A percentile compares a stretch with the other conserved stretches of the same genome.
phyloP scores from a whole-genome alignment of 2,329 filamentous ascomycete genomes.

The Alternaria consortialis region DNA sequence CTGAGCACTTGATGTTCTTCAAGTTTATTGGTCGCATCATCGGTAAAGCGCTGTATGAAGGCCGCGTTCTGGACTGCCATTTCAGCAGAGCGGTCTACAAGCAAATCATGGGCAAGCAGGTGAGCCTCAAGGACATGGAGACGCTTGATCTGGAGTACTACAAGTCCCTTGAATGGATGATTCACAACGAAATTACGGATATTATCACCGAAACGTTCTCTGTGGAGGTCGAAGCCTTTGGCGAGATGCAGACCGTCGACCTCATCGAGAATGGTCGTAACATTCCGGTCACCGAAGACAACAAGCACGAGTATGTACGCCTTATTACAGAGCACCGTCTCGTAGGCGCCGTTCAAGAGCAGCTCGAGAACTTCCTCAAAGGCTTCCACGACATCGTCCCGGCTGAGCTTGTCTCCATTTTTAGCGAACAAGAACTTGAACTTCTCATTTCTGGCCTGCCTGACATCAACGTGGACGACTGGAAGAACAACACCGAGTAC shows the following conservation, averaged over 20 bases:
- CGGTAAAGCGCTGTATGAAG: constrained; percentile 96
- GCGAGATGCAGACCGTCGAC: constrained; percentile 86
- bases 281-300: constrained; percentile 93
- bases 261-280: constrained; percentile 88
- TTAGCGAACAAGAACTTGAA: constrained; percentile 98
- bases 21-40: constrained; percentile 99
- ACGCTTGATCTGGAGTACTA: constrained; percentile 98
- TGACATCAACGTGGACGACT: constrained; percentile 97
- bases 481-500: constrained; percentile 99
- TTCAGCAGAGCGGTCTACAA: constrained; percentile 99
- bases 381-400: constrained; percentile 99
- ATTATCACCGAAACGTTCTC: constrained; percentile 97
- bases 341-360: constrained; percentile 88
- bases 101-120: constrained; percentile 90
- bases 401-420: constrained; percentile 91
- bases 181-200: constrained; percentile 97
- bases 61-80: constrained; percentile 94
- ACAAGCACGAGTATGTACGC: constrained; percentile 97
- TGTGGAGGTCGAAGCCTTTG: constrained; percentile 92
- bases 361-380: constrained; percentile 91
- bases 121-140: constrained; percentile 99
- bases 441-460: constrained; percentile 95
- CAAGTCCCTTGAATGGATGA: constrained; percentile 98
- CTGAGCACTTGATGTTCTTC: constrained; percentile 97
- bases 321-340: constrained; percentile 94